A percentile compares a stretch with the other conserved stretches of the same genome.
Evolutionary conservation across 306 rosid genomes (phyloP).

Genomic region (Cyamopsis tetragonoloba): DNA sequence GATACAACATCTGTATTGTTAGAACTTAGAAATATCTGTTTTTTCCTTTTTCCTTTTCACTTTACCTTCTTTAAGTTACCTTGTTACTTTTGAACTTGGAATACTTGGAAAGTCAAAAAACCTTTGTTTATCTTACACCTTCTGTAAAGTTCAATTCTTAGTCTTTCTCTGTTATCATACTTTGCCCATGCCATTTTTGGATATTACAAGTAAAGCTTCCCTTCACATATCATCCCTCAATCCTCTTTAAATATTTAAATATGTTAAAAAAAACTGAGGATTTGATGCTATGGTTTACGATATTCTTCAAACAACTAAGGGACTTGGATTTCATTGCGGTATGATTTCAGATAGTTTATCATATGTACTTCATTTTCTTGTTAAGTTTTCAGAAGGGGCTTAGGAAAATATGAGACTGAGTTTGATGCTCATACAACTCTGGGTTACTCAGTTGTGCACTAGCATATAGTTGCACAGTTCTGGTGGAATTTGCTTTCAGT

Average conservation of each 20-base stretch:
- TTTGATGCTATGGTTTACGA: not conserved
- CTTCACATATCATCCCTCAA: not conserved
- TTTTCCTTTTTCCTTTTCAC: not conserved
- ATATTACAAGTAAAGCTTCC: not conserved
- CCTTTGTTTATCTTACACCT: not conserved
- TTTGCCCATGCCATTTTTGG: not conserved
- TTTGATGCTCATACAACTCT: not conserved
- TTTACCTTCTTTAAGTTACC: not conserved
- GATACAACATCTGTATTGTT: not conserved
- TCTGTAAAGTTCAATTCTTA: not conserved
- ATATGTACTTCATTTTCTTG: not conserved
- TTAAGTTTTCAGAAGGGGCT: not conserved
- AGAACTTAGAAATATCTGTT: not conserved
- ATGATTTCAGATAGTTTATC: not conserved
- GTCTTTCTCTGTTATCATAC: not conserved
- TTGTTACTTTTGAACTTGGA: not conserved
- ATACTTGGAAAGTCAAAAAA: not conserved
- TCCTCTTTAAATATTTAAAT: not conserved
- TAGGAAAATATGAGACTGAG: not conserved
- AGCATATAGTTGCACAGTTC: not conserved
- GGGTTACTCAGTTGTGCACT: not conserved
- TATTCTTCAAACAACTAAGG: not conserved
- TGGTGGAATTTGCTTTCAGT: not conserved
- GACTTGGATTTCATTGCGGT: not conserved
- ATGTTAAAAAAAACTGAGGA: not conserved